Base-by-base conservation (phyloP, 768 basidiomycete genomes). In the Leccinum arenicola region DNA sequence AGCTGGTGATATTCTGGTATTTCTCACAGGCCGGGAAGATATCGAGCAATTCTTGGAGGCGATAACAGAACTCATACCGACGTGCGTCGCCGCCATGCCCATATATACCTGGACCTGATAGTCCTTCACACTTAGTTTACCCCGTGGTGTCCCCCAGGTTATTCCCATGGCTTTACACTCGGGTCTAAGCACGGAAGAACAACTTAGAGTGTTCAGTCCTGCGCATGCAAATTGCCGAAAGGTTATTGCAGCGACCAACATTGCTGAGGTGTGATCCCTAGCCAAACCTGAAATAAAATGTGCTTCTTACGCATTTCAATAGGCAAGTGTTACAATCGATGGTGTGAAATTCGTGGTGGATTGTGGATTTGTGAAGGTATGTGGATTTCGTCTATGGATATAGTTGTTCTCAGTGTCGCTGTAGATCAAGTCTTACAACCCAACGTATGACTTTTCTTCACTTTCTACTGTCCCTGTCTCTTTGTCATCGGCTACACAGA, bases 321-420 rank as follows among this genome's bases (percentile, higher is more conserved):
- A 93, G 91, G 95, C 97, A 15, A 95, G 92, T 69, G 90, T 99
- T 23, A 99, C 97, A 1, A 98, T 99, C 57, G 93, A 98, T 45
- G 95, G 95, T 3, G 87, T 98, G 61, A 89, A 89, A 64, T 98
- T 87, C 68, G 95, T 99, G 14, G 81, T 98, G 3, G 97, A 99
- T 67, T 87, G 86, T 59, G 97, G 97, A 15, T 94, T 94, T 68
- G 95, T 97, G 62, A 99, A 99, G 84, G 94, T 93, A 64, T 14
- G 25, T 49, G 48, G 14, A 23, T 49, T 49, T 49, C 9, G 23
- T 23, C 25, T 25, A 15, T 3, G 3, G 6, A 27, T 49, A 17
- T 45, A 21, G 11, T 21, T 45, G 48, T 49, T 49, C 48, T 49
- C 25, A 49, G 15, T 49, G 15, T 14, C 14, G 25, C 7, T 33